These are phyloP conservation scores for Zymoseptoria passerinii DNA, from an alignment of 2,329 filamentous ascomycete genomes.

Conservation along the genomic window DNA sequence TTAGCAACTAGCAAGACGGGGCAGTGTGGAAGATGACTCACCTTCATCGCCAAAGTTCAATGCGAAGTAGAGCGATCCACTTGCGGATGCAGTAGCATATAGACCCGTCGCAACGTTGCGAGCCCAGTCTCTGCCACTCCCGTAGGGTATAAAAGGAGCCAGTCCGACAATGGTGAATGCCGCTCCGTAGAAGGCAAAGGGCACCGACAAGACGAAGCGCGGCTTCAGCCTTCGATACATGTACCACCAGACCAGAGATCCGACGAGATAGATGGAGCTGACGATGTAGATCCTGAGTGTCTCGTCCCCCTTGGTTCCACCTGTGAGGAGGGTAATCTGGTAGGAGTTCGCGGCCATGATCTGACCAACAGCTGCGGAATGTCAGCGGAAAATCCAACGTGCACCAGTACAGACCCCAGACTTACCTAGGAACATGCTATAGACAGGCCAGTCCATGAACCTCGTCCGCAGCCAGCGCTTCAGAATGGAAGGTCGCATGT, in stretches of 20 bases:
- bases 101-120: conserved; percentile 52
- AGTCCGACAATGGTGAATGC: conserved; percentile 53
- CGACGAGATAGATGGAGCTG: conserved; percentile 48
- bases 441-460: conserved; percentile 53
- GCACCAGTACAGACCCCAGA: conserved; percentile 19
- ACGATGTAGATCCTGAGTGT: conserved; percentile 51
- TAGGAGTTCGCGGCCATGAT: conserved; percentile 57
- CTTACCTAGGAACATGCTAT: conserved; percentile 48
- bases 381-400: too few relatives aligned
- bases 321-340: conserved; percentile 55
- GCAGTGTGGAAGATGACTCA: neutral
- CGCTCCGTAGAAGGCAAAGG: conserved; percentile 53
- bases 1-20: neutral
- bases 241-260: conserved; percentile 53
- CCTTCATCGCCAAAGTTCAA: conserved; percentile 47
- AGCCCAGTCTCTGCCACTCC: conserved; percentile 40
- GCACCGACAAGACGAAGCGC: conserved; percentile 47
- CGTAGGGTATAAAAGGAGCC: conserved; percentile 43
- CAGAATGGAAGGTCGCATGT: conserved; percentile 47
- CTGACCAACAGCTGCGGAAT: conserved; percentile 38
- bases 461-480: conserved; percentile 49
- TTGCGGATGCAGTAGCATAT: conserved; percentile 53
- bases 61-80: conserved; percentile 55
- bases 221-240: conserved; percentile 50
- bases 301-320: conserved; percentile 46